phyloP scores from a whole-genome alignment of 371 early-diverging fungal genomes.

The Phascolomyces articulosus region DNA sequence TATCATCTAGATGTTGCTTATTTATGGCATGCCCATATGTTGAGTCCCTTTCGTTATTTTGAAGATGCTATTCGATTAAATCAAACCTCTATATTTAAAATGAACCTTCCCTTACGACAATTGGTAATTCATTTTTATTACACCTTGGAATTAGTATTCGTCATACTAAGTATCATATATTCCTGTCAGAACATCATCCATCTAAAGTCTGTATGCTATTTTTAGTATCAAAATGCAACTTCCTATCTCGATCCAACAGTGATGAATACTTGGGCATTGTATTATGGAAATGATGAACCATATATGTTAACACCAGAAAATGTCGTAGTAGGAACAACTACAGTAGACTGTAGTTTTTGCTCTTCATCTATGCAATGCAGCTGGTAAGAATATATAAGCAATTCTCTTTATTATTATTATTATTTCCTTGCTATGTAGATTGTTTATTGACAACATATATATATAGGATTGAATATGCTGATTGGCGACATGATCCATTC shows the following conservation, averaged over 20 bases:
- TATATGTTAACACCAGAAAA: slow-evolving; percentile 4
- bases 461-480: slow-evolving; percentile 13
- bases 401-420: too few species aligned
- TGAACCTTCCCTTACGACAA: background rate
- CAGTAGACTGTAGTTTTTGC: background rate
- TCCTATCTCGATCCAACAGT: background rate
- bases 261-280: background rate
- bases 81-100: background rate
- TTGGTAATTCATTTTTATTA: slow-evolving; percentile 1
- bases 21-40: slow-evolving; percentile 48
- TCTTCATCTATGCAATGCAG: background rate
- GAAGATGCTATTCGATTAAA: slow-evolving; percentile 40
- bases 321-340: background rate
- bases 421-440: background rate
- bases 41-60: slow-evolving; percentile 44
- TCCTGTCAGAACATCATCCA: too few species aligned
- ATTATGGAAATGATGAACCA: slow-evolving; percentile 1
- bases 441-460: background rate
- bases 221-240: background rate
- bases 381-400: background rate
- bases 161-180: too few species aligned
- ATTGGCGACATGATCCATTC: slow-evolving; percentile 2
- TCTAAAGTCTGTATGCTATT: too few species aligned
- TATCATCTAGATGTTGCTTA: slow-evolving; percentile 46
- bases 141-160: background rate